Conservation (phyloP, 2,329 filamentous ascomycete genomes). For the Arthrobotrys sinensis region DNA sequence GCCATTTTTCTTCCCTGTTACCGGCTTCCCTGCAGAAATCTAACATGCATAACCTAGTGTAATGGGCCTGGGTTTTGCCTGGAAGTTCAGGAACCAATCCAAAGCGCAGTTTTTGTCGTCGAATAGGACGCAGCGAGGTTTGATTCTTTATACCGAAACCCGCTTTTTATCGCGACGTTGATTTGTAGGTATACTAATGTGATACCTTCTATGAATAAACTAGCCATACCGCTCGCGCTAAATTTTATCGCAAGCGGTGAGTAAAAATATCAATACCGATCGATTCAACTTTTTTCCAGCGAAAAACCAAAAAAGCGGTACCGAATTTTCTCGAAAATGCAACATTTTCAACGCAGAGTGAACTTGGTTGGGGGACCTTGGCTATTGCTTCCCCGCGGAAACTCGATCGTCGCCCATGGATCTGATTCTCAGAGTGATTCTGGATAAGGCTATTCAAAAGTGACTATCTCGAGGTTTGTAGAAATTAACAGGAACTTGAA, state of each 20-base stretch:
- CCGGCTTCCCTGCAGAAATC: neutral
- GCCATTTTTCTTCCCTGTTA: neutral
- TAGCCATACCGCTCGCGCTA: constrained; percentile 84
- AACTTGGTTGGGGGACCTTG: constrained; percentile 28
- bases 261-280: constrained; percentile 72
- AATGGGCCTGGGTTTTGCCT: constrained; percentile 75
- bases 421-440: constrained; percentile 3
- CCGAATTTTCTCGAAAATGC: constrained; percentile 21
- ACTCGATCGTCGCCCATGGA: constrained; percentile 2
- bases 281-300: constrained; percentile 42
- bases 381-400: neutral
- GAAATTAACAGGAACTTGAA: constrained; percentile 44
- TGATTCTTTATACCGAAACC: constrained; percentile 67
- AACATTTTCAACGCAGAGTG: constrained; percentile 40
- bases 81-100: constrained; percentile 74
- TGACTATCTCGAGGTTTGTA: constrained; percentile 59
- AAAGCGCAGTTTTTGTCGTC: constrained; percentile 81
- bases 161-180: constrained; percentile 33
- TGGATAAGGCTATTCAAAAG: constrained; percentile 13
- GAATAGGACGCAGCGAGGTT: constrained; percentile 88
- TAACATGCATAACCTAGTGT: constrained; percentile 69
- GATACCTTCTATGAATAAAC: constrained; percentile 25
- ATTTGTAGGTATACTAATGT: constrained; percentile 24
- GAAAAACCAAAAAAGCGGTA: constrained; percentile 70
- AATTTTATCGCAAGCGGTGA: constrained; percentile 95